Conservation (phyloP, 2,329 filamentous ascomycete species). For the Cryphonectria carpinicola region DNA sequence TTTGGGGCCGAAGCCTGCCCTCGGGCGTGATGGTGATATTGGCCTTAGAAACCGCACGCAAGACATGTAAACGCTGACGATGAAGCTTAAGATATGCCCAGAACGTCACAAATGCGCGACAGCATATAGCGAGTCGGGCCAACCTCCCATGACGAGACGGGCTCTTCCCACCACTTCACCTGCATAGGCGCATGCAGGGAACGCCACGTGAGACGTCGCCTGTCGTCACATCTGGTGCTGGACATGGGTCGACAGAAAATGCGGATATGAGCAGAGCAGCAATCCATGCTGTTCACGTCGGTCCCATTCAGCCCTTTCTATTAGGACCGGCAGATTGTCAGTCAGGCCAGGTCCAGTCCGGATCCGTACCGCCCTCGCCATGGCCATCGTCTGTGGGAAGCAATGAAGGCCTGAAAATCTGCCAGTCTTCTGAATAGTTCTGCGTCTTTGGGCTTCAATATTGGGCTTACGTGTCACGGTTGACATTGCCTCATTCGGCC, state of each 20-base stretch:
- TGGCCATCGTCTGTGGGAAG: neutral
- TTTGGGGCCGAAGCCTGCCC: neutral
- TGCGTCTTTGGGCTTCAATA: neutral
- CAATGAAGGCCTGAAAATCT: neutral
- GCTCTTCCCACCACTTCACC: neutral
- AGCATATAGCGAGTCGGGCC: neutral
- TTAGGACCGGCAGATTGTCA: neutral
- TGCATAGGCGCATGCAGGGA: neutral
- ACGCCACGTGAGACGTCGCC: neutral
- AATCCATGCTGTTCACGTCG: neutral
- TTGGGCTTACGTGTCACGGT: neutral
- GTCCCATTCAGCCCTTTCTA: neutral
- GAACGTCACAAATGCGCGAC: neutral
- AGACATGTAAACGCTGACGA: neutral
- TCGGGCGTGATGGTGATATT: too few species aligned
- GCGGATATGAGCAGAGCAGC: neutral
- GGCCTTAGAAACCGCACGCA: neutral
- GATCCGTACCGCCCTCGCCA: neutral
- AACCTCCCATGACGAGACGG: neutral
- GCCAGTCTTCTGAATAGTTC: neutral
- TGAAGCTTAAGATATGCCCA: neutral
- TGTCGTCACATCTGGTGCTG: neutral
- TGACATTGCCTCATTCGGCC: neutral
- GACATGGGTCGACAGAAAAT: neutral
- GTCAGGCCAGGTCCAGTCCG: neutral